These are phyloP conservation scores for Lophiotrema nucula DNA, from an alignment of 495 filamentous ascomycete species.

Conservation along the genomic window DNA sequence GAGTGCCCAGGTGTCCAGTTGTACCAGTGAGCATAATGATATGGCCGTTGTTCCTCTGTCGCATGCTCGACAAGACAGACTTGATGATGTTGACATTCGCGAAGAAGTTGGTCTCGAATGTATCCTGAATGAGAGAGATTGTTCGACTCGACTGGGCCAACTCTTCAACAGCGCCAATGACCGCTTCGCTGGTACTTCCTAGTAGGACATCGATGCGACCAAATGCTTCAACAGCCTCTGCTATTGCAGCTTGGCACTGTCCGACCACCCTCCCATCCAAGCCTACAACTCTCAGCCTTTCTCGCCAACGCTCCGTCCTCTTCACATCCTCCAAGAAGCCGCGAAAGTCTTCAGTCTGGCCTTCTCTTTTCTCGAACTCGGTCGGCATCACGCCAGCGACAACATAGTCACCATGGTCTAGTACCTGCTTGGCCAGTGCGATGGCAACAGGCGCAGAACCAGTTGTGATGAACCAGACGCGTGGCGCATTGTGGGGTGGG, in stretches of 20 bases:
- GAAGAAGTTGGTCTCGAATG: conserved; percentile 94
- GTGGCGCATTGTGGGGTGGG: conserved; percentile 57
- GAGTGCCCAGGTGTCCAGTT: conserved; percentile 88
- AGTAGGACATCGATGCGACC: conserved; percentile 85
- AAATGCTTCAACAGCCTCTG: conserved; percentile 79
- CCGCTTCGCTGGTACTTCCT: conserved; percentile 81
- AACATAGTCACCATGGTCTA: conserved; percentile 83
- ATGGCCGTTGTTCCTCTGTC: conserved; percentile 77
- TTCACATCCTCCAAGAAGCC: conserved; percentile 55
- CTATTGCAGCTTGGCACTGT: conserved; percentile 77
- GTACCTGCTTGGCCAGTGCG: conserved; percentile 67
- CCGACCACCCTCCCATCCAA: conserved; percentile 42
- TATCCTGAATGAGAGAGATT: conserved; percentile 75
- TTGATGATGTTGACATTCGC: conserved; percentile 95
- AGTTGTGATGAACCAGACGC: conserved; percentile 87
- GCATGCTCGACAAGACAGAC: conserved; percentile 75
- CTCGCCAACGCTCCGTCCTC: conserved; percentile 41
- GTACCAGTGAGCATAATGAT: conserved; percentile 83
- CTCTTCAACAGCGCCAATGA: conserved; percentile 91
- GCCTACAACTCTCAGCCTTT: conserved; percentile 41
- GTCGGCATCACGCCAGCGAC: conserved; percentile 69
- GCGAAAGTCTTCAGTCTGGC: conserved; percentile 49
- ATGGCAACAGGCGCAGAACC: conserved; percentile 77
- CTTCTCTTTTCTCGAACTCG: conserved; percentile 54
- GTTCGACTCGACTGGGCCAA: conserved; percentile 70